A percentile compares a stretch with the other conserved stretches of the same genome.
phyloP scores from a whole-genome alignment of 2,329 filamentous ascomycete species.

The Penicillium sumatraense region DNA sequence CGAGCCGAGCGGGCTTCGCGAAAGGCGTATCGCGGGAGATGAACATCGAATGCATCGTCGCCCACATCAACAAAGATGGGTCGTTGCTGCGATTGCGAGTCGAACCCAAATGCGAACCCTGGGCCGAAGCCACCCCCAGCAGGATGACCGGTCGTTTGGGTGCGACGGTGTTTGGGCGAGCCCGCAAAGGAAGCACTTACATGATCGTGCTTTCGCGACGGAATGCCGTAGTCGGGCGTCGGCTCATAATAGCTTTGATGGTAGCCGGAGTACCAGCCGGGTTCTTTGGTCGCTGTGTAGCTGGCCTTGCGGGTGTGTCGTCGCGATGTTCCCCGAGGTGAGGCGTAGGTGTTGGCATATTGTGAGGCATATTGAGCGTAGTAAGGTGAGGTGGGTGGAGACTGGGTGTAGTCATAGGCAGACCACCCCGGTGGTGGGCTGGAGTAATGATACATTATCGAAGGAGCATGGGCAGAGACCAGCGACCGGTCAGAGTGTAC shows the following conservation, averaged over 20 bases:
- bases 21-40: conserved; percentile 46
- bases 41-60: conserved; percentile 58
- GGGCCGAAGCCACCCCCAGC: conserved; percentile 34
- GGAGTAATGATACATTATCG: conserved; percentile 54
- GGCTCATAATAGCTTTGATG: conserved; percentile 53
- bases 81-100: conserved; percentile 51
- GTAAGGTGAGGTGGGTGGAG: conserved; percentile 56
- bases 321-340: conserved; percentile 50
- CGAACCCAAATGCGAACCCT: conserved; percentile 29
- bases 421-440: conserved; percentile 54
- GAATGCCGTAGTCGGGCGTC: conserved; percentile 55
- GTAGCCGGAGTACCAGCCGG: conserved; percentile 51
- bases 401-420: conserved; percentile 53
- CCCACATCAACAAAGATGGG: conserved; percentile 62
- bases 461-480: conserved; percentile 37
- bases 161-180: conserved; percentile 47
- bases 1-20: conserved; percentile 46
- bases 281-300: conserved; percentile 51
- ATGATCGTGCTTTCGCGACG: conserved; percentile 64
- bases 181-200: conserved; percentile 65
- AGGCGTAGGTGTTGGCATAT: conserved; percentile 53
- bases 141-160: conserved; percentile 51
- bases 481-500: conserved; percentile 17
- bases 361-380: conserved; percentile 60
- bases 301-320: conserved; percentile 63